phyloP scores from a whole-genome alignment of 805 yeast species.

The Yarrowia yakushimensis region DNA sequence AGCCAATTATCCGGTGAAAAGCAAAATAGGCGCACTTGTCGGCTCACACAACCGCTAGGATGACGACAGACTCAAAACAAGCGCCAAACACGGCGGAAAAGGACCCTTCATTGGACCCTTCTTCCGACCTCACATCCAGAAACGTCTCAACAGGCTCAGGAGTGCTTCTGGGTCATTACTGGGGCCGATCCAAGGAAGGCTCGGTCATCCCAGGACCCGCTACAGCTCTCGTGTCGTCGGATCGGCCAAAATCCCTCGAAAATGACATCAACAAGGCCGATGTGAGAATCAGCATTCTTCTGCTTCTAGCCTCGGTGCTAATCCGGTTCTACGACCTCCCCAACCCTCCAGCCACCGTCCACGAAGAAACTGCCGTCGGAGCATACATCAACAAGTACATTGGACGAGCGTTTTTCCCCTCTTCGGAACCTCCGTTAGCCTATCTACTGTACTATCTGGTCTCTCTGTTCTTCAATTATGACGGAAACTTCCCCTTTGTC shows the following conservation, averaged over 20 bases:
- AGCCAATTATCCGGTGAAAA: neutral
- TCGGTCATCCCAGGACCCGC: neutral
- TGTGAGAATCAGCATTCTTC: neutral
- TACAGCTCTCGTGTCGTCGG: neutral
- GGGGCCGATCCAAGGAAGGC: conserved; percentile 16
- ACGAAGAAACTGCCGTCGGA: conserved; percentile 30
- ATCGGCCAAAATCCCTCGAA: neutral
- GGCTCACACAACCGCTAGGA: neutral
- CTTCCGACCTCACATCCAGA: neutral
- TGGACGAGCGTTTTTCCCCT: conserved; percentile 49
- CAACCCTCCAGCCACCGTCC: conserved; percentile 27
- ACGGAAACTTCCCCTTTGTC: conserved; percentile 36
- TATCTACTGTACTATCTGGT: conserved; percentile 45
- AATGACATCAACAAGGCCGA: neutral
- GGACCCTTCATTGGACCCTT: neutral
- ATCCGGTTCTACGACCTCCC: conserved; percentile 26
- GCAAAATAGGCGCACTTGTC: too few species aligned
- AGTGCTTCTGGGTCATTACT: conserved; percentile 18
- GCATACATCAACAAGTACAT: conserved; percentile 40
- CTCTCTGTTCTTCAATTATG: conserved; percentile 42
- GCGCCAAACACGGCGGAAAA: too few species aligned
- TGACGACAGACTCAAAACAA: neutral
- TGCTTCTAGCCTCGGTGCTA: neutral
- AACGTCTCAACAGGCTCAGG: conserved; percentile 10
- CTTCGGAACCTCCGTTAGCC: conserved; percentile 55